Conservation (phyloP, 257 asterid species). For the Salvia splendens region DNA sequence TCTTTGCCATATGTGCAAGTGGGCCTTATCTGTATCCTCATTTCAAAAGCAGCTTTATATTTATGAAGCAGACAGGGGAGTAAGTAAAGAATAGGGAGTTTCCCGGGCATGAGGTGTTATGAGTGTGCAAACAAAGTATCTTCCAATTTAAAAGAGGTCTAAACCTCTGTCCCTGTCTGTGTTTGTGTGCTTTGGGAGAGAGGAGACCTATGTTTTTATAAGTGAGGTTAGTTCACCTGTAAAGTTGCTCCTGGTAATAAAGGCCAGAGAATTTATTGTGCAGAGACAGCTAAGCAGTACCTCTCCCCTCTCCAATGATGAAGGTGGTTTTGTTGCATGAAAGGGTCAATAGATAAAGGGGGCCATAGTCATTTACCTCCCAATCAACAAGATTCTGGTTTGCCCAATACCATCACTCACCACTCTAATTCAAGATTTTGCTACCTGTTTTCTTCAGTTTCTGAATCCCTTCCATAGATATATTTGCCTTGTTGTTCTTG, state of each 20-base stretch:
- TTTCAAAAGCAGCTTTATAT: slow-evolving; percentile 62
- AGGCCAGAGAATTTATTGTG: slow-evolving; percentile 62
- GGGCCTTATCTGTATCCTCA: slow-evolving; percentile 62
- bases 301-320: slow-evolving; percentile 43
- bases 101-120: slow-evolving; percentile 39
- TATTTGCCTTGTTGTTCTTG: slow-evolving; percentile 13
- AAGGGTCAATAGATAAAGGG: slow-evolving; percentile 41
- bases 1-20: slow-evolving; percentile 66
- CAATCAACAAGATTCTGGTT: slow-evolving; percentile 35
- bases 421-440: slow-evolving; percentile 26
- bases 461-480: slow-evolving; percentile 20
- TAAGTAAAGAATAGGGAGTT: slow-evolving; percentile 39
- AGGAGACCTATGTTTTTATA: slow-evolving; percentile 20
- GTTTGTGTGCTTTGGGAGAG: neutral
- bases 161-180: slow-evolving; percentile 28
- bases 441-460: neutral
- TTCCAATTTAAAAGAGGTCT: slow-evolving; percentile 40
- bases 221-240: slow-evolving; percentile 53
- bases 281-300: slow-evolving; percentile 56
- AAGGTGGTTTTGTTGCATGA: slow-evolving; percentile 42
- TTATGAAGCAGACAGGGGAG: slow-evolving; percentile 65
- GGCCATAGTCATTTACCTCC: slow-evolving; percentile 32
- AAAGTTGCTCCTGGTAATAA: slow-evolving; percentile 54
- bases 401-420: slow-evolving; percentile 31
- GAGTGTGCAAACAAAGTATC: slow-evolving; percentile 39